Evolutionary conservation across 495 filamentous ascomycete genomes (phyloP).

Genomic region (Amniculicola lignicola): DNA sequence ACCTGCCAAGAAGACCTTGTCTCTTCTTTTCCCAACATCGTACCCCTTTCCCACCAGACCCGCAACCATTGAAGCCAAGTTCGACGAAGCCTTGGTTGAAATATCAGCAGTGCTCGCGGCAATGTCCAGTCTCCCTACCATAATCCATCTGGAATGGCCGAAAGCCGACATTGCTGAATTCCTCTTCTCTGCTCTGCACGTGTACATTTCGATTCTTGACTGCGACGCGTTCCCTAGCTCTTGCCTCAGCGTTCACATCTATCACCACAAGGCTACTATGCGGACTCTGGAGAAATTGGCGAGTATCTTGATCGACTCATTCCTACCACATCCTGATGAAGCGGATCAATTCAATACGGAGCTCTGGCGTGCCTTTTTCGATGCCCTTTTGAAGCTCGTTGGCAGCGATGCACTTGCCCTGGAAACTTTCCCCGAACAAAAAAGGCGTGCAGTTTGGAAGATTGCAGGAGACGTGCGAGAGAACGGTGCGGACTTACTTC

Average conservation of each 20-base stretch:
- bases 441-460: slow-evolving; percentile 94
- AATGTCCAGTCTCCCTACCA: slow-evolving; percentile 65
- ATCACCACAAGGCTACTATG: slow-evolving; percentile 89
- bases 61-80: slow-evolving; percentile 58
- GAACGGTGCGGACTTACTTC: slow-evolving; percentile 79
- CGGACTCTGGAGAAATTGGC: slow-evolving; percentile 82
- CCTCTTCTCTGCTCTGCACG: slow-evolving; percentile 69
- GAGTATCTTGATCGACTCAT: slow-evolving; percentile 69
- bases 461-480: slow-evolving; percentile 96
- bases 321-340: slow-evolving; percentile 83
- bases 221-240: slow-evolving; percentile 84
- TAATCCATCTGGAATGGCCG: slow-evolving; percentile 65
- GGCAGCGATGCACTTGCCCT: slow-evolving; percentile 83
- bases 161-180: slow-evolving; percentile 73
- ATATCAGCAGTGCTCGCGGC: slow-evolving; percentile 83
- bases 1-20: slow-evolving; percentile 66
- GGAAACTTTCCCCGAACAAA: slow-evolving; percentile 97
- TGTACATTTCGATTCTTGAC: slow-evolving; percentile 82
- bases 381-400: slow-evolving; percentile 81
- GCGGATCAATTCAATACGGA: slow-evolving; percentile 91
- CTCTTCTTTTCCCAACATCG: slow-evolving; percentile 80
- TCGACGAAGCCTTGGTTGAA: slow-evolving; percentile 89
- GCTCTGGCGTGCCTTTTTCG: slow-evolving; percentile 91
- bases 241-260: slow-evolving; percentile 93
- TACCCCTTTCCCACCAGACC: slow-evolving; percentile 83